phyloP scores from a whole-genome alignment of 164 flowering plant genomes.

The Warburgia ugandensis region DNA sequence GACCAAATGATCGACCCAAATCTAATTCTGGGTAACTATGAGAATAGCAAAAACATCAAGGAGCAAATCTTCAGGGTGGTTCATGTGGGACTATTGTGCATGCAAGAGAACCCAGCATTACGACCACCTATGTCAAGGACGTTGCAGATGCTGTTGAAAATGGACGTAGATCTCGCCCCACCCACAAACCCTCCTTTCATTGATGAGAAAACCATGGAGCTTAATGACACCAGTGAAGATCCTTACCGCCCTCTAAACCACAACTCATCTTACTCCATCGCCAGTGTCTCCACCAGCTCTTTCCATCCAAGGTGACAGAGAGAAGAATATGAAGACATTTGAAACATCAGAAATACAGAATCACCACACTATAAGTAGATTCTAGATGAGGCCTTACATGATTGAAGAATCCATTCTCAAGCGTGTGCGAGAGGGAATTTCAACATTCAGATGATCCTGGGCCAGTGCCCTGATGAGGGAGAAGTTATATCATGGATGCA shows the following conservation, averaged over 20 bases:
- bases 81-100: constrained; percentile 78
- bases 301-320: constrained; percentile 66
- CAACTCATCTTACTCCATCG: constrained; percentile 33
- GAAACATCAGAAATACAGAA: no score
- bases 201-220: constrained; percentile 48
- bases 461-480: no score
- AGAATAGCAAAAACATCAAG: constrained; percentile 26
- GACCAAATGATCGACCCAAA: constrained; percentile 33
- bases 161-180: constrained; percentile 42
- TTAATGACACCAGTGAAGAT: constrained; percentile 30
- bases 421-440: no score
- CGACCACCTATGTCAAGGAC: constrained; percentile 71
- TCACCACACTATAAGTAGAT: no score
- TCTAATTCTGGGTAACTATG: constrained; percentile 16
- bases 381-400: no score
- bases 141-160: constrained; percentile 51
- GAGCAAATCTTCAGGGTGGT: constrained; percentile 40
- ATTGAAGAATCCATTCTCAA: no score
- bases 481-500: no score
- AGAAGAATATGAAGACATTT: no score
- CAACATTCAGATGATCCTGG: no score
- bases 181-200: constrained; percentile 73
- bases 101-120: constrained; percentile 60
- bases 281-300: constrained; percentile 43
- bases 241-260: constrained; percentile 25